Percentiles rank a stretch among this genome's conserved stretches.
Evolutionary conservation across 164 flowering plant species (phyloP).

Genomic region (Dillenia turbinata): DNA sequence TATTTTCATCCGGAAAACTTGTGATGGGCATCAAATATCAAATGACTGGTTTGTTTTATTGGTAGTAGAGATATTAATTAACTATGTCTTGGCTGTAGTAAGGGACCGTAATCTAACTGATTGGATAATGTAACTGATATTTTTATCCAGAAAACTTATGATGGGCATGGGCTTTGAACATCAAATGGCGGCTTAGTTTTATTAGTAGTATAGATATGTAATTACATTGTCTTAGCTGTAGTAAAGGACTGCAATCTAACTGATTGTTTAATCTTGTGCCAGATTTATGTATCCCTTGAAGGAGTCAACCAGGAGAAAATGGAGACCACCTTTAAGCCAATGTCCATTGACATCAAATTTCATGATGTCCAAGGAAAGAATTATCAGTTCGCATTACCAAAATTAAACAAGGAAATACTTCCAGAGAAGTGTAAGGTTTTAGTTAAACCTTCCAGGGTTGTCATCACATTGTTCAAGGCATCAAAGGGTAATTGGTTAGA

Average conservation of each 20-base stretch:
- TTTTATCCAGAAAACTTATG: no score
- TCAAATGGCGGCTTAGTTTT: no score
- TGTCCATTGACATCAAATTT: slow-evolving; percentile 69
- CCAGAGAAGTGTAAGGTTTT: slow-evolving; percentile 79
- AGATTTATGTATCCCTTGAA: slow-evolving; percentile 71
- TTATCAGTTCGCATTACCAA: slow-evolving; percentile 70
- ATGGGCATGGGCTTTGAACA: no score
- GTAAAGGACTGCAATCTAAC: no score
- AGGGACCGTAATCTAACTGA: no score
- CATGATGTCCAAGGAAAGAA: slow-evolving; percentile 90
- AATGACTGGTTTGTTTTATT: no score
- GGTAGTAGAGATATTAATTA: no score
- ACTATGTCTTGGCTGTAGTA: no score
- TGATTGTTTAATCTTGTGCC: background rate
- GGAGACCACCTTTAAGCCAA: slow-evolving; percentile 60
- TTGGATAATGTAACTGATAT: background rate
- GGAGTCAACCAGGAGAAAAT: slow-evolving; percentile 86
- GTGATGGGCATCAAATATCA: no score
- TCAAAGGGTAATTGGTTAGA: slow-evolving; percentile 90
- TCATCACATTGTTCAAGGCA: slow-evolving; percentile 70
- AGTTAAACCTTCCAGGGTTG: slow-evolving; percentile 72
- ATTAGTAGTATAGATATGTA: no score
- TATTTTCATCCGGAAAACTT: no score
- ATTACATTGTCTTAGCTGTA: no score
- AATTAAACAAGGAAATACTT: slow-evolving; percentile 64